phyloP scores from a whole-genome alignment of 208 protist genomes.

The Herpetomonas samuelpessoai region DNA sequence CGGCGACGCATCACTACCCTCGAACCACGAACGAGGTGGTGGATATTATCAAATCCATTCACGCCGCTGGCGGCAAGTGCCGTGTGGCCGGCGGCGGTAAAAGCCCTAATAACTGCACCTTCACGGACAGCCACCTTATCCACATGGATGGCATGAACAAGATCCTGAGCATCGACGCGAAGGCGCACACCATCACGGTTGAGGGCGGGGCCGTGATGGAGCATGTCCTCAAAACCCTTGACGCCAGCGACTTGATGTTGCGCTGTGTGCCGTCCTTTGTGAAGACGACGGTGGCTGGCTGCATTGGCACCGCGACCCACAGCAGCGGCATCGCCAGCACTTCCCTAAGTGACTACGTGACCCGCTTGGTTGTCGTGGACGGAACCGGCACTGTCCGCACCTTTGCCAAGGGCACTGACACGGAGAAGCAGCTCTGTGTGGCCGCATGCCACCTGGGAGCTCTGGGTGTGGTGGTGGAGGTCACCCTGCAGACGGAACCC shows the following conservation, averaged over 20 bases:
- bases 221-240: constrained; percentile 43
- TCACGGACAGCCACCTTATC: constrained; percentile 49
- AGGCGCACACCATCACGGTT: constrained; percentile 32
- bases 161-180: constrained; percentile 45
- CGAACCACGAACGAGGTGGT: constrained; percentile 22
- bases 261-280: constrained; percentile 66
- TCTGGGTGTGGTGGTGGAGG: constrained; percentile 59
- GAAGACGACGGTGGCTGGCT: constrained; percentile 54
- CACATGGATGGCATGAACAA: constrained; percentile 49
- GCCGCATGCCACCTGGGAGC: constrained; percentile 64
- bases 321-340: constrained; percentile 48
- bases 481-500: constrained; percentile 52
- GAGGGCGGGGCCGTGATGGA: constrained; percentile 49
- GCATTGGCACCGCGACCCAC: constrained; percentile 62
- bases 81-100: constrained; percentile 56
- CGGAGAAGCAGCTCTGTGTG: constrained; percentile 32
- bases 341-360: constrained; percentile 55
- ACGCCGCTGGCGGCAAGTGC: constrained; percentile 25
- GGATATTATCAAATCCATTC: constrained; percentile 20
- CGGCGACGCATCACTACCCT: constrained; percentile 49
- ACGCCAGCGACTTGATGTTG: constrained; percentile 49
- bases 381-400: constrained; percentile 31
- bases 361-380: constrained; percentile 39
- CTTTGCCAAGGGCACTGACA: constrained; percentile 11
- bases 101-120: constrained; percentile 61